Base-by-base conservation (phyloP, 169 alveolate species). In the Eimeria brunetti region DNA sequence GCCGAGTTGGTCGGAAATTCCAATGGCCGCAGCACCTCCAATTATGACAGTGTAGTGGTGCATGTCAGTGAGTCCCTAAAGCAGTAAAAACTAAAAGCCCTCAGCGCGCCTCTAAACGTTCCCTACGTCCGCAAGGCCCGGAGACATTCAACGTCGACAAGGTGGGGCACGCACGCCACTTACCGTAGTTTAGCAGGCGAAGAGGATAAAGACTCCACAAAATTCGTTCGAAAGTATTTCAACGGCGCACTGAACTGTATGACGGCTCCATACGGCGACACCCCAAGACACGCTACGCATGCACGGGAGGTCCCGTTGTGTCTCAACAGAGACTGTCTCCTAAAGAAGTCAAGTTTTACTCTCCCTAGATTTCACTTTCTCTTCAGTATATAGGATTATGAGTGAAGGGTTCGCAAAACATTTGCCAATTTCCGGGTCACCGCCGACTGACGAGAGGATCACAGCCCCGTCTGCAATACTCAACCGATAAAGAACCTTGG, bases 381-480 rank as follows among this genome's bases (percentile, higher is more conserved):
- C 30, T 24, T 56, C 24, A 83, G 44, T 53, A 33, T 24, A 56
- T 30, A 56, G 75, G 51, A 56, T 49, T 56, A 76, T 83, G 18
- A 53, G 33, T 24, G 18, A 60, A 83, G 27, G 38, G 30, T 16
- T 16, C 71, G 76, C 30, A 56, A 83, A 22, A 38, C 16, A 36
- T 38, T 3, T 22, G 24, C 5, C 4, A 53, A 38, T 20, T 75
- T 58, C 67, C 75, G 9, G 58, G 90, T 51, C 90, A 75, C 90
- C 51, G 90, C 90, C 90, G 90, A 83, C 90, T 18, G 36, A 5
- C 41, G 69, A 64, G 90, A 51, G 75, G 36, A 83, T 36, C 90
- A 53, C 90, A 83, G 90, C 90, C 90, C 90, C 90, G 53, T 83
- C 71, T 16, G 30, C 56, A 81, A 12, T 51, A 30, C 22, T 46